Evolutionary conservation across 176 grass and related monocot genomes (phyloP), one percentile per base, ranked within the genome.

Genomic region (Cenchrus fungigraminus): DNA sequence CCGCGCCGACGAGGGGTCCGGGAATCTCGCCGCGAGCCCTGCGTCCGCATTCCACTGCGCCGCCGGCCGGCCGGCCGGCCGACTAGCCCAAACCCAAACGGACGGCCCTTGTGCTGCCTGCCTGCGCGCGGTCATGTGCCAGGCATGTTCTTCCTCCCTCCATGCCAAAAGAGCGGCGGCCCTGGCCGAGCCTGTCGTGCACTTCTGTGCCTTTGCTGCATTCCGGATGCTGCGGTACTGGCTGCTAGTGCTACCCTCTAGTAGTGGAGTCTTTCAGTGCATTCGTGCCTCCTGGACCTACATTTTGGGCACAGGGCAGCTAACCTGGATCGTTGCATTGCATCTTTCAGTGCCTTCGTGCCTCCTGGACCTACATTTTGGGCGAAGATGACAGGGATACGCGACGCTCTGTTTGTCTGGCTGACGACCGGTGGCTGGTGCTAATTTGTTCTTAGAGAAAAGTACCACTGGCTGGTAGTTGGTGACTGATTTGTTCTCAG

Each of bases 1-100:
- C 70, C 20, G 34, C 40, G 49, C 28, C 13, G 63, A 42, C 73
- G 73, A 71, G 42, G 75, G 65, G 65, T 51, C 40, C 65, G 20
- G 74, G 58, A 74, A 88, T 88, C 74, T 55, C 4, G 50, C 44
- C 76, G 66, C 50, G 54, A 63, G 37, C 43, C 62, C 54, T 31
- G 62, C 40, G 52, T 14, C 73, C 46, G 49, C 42, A 76, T 60
- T 53, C 82, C 50, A 9, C 25, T 34, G 51, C 73, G 31, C 52
- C 73, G 82, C n/a, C 55, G 32, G 37, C 20, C 58, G 17, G 32
- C 52, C 56, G 76, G 64, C 60, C 56, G 76, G 65, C 60, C 75
- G 85, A 87, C 77, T 71, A 56, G 9, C 34, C 20, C 45, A 46
- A 56, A 29, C 28, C 9, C 6, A 46, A 68, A 77, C 42, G 86